These are phyloP conservation scores for Digitaria exilis DNA, from an alignment of 202 grass and related monocot species.

Conservation along the genomic window DNA sequence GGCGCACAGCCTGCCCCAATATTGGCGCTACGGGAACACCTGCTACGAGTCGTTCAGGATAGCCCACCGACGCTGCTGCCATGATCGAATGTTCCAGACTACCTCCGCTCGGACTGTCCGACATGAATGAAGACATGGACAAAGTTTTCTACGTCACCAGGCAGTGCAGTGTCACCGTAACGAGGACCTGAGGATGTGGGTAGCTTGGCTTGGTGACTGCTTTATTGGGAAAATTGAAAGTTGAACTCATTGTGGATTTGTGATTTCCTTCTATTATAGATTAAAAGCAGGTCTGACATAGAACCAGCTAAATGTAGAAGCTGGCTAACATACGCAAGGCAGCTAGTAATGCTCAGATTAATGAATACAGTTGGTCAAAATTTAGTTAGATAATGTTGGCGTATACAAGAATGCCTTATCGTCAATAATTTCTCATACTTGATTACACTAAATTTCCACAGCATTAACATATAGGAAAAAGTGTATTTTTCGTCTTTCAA, in stretches of 20 bases:
- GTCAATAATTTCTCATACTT: too few species aligned
- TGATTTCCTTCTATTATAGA: neutral
- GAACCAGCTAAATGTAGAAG: neutral
- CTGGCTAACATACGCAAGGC: constrained; percentile 18
- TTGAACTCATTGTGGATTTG: neutral
- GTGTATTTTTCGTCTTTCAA: too few species aligned
- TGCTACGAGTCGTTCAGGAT: constrained; percentile 27
- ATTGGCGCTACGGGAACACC: constrained; percentile 9
- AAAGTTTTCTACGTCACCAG: constrained; percentile 11
- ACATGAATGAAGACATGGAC: neutral
- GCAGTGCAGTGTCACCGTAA: constrained; percentile 19
- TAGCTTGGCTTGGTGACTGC: neutral
- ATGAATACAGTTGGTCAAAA: neutral
- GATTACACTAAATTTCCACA: too few species aligned
- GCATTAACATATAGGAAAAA: too few species aligned
- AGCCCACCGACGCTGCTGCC: neutral
- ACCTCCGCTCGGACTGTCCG: constrained; percentile 21
- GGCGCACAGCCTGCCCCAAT: neutral
- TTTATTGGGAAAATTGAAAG: neutral
- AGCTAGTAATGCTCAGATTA: neutral
- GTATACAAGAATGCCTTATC: neutral
- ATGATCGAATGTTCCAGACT: neutral
- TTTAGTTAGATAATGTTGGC: neutral
- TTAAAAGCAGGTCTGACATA: constrained; percentile 2
- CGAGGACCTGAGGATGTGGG: constrained; percentile 3